Evolutionary conservation across 2,329 filamentous ascomycete species (phyloP), one percentile per base, ranked within the genome.

Genomic region (Microthyrium microscopicum): DNA sequence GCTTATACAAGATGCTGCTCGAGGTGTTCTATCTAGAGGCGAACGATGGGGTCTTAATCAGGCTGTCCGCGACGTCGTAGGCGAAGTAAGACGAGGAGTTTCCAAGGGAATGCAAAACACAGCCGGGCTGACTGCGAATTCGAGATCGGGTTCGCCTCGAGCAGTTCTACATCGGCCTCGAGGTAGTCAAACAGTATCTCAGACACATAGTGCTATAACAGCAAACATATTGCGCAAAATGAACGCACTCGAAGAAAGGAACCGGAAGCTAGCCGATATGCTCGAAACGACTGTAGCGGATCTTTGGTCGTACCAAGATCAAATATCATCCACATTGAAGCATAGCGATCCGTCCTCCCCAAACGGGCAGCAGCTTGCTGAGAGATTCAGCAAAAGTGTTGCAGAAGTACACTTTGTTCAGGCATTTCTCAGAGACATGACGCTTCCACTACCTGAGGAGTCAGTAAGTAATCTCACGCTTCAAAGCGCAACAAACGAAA

Each of bases 21-120:
- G 77, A 47, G 74, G 73, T 33, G 73, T 87, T 12, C 60, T 83
- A 21, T 73, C 81, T 44, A 66, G 71, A 20, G 68, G 80, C 33
- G 78, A 85, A 52, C 77, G 73, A 46, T 71, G 84, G 40, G 79
- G 79, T 5, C 77, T 89, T 36, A 84, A 83, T 47, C 77, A 79
- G 51, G 79, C 76, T 1, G 72, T 89, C 5, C 69, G 81, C n/a
- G 79, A 81, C 43, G 80, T 81, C 13, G 68, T 89, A 47, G 76
- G 74, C 6, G 82, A 91, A 53, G 77, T 87, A 31, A 70, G 70
- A 39, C 77, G 78, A 45, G 84, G 83, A 42, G 70, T 85, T 42
- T 31, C 34, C 9, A 30, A 18, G 6, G 12, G 26, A 12, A 24
- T 29, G 13, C 12, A n/a, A n/a, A 8, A 9, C 13, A 12, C 9